Percentiles rank a stretch among this genome's conserved stretches.
Evolutionary conservation across 78 protist genomes (phyloP).

Genomic region (Dictyostelium purpureum): DNA sequence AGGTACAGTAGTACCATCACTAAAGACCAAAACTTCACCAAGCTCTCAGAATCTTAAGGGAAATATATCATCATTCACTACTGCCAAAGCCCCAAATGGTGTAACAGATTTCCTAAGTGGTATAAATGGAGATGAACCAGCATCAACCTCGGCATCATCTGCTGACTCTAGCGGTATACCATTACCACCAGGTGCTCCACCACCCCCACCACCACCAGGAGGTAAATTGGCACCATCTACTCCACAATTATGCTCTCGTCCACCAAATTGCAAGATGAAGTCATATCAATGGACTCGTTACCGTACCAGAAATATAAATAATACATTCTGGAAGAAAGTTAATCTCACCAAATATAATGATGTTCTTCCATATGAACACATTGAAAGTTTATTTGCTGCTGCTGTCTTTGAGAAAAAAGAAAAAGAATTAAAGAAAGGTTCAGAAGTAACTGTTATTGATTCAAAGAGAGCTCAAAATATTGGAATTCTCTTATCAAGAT

Average conservation of each 20-base stretch:
- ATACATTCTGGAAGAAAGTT: slow-evolving; percentile 68
- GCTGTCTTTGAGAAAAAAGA: slow-evolving; percentile 72
- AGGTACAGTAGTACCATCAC: not conserved
- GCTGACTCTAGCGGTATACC: not conserved
- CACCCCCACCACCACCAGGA: slow-evolving; percentile 73
- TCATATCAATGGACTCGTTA: slow-evolving; percentile 53
- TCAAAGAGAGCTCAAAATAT: slow-evolving; percentile 81
- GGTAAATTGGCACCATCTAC: slow-evolving; percentile 65
- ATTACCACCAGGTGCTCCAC: slow-evolving; percentile 41
- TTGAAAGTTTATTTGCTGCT: slow-evolving; percentile 69
- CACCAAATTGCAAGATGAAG: slow-evolving; percentile 42
- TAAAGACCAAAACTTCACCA: not conserved
- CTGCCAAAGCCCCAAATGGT: slow-evolving; percentile 49
- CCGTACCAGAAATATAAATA: slow-evolving; percentile 54
- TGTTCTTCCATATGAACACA: slow-evolving; percentile 38
- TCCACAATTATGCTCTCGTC: slow-evolving; percentile 42
- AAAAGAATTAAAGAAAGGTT: slow-evolving; percentile 49
- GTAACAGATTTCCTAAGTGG: slow-evolving; percentile 23
- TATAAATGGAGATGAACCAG: not conserved
- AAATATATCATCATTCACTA: not conserved
- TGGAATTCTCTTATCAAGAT: slow-evolving; percentile 56
- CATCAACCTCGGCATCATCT: not conserved
- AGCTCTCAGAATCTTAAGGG: not conserved
- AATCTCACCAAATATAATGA: slow-evolving; percentile 23
- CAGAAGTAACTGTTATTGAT: slow-evolving; percentile 72